Conservation (phyloP, 148 eudicot species). For the Chenopodium suecicum region DNA sequence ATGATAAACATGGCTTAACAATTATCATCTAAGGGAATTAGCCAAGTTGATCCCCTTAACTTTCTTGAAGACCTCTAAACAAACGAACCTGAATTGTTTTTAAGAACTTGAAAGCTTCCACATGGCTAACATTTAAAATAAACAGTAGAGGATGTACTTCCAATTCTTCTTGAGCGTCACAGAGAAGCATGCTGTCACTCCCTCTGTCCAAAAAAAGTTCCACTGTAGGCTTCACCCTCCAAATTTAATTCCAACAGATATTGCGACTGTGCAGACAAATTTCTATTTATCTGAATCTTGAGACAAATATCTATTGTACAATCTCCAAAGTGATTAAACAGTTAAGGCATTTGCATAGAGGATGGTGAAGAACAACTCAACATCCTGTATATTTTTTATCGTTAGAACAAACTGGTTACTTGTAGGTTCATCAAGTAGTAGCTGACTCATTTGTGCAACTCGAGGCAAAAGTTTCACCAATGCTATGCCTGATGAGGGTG, state of each 20-base stretch:
- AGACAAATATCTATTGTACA: conserved; percentile 6
- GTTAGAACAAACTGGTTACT: conserved; percentile 57
- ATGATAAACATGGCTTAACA: no score
- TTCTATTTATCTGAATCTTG: background rate
- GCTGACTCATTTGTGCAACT: conserved; percentile 54
- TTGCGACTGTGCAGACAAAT: background rate
- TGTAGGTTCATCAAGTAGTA: conserved; percentile 62
- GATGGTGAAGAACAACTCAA: conserved; percentile 81
- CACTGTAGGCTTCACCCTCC: background rate
- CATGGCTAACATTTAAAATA: background rate
- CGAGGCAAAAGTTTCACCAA: conserved; percentile 75
- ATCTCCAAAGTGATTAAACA: conserved; percentile 5
- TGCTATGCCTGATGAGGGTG: conserved; percentile 53
- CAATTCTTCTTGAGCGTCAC: background rate
- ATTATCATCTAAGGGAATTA: no score
- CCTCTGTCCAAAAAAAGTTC: background rate
- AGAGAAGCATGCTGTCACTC: background rate
- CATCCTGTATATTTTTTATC: conserved; percentile 62
- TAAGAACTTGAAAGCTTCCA: background rate
- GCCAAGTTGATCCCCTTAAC: no score
- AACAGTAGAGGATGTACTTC: background rate
- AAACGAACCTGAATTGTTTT: no score
- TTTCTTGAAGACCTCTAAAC: no score
- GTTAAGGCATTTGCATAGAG: conserved; percentile 61
- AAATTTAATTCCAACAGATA: background rate